Evolutionary conservation across 305 asterid genomes (phyloP).

Genomic region (Rubia tinctorum): DNA sequence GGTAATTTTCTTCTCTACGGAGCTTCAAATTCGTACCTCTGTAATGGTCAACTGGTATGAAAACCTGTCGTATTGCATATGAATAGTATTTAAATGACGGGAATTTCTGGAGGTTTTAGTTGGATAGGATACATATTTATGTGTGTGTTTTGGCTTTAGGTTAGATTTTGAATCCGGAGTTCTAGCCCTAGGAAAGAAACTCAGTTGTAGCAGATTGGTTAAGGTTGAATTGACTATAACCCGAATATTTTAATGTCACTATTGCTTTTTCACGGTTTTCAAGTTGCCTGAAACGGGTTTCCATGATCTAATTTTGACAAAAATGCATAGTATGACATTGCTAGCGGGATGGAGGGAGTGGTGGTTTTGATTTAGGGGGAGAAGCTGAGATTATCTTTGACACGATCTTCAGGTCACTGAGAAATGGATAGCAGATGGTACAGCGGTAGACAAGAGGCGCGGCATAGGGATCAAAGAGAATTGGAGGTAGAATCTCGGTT

Average conservation of each 20-base stretch:
- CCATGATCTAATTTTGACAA: not conserved
- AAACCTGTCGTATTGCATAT: not conserved
- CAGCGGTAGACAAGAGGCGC: constrained; percentile 59
- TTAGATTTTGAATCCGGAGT: not conserved
- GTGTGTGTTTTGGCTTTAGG: not conserved
- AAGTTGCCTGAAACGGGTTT: too few species aligned
- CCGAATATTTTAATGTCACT: too few species aligned
- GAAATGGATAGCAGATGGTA: constrained; percentile 69
- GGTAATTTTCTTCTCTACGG: not conserved
- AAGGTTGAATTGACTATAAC: not conserved
- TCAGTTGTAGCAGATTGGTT: not conserved
- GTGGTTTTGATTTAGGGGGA: not conserved
- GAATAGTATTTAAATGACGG: not conserved
- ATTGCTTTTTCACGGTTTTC: not conserved
- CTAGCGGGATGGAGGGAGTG: too few species aligned
- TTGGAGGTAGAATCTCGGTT: constrained; percentile 42
- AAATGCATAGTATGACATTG: not conserved
- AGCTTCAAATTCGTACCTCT: not conserved
- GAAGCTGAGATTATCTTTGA: constrained; percentile 12
- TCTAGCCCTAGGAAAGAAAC: not conserved
- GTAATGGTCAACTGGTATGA: not conserved
- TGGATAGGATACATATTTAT: not conserved
- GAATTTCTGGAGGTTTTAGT: not conserved
- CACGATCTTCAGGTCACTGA: constrained; percentile 30
- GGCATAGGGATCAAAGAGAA: constrained; percentile 45